Evolutionary conservation across 768 basidiomycete species (phyloP).

Genomic region (Mycena leptocephala): DNA sequence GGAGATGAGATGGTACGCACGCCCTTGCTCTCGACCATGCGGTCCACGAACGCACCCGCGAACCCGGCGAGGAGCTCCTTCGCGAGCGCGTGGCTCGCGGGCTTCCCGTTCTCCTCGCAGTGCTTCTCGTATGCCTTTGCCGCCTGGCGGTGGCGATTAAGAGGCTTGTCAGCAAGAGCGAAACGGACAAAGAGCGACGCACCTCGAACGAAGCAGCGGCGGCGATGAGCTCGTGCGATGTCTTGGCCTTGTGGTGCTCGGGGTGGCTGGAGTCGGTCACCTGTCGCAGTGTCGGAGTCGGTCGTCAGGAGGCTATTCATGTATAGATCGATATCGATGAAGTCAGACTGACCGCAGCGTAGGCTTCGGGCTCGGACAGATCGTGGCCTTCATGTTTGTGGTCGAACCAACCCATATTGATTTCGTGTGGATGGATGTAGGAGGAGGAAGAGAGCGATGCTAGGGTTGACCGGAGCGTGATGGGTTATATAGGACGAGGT

Average conservation of each 20-base stretch:
- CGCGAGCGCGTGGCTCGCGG: conserved; percentile 55
- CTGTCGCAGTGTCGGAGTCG: too few species aligned
- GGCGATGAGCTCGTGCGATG: conserved; percentile 79
- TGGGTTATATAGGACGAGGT: too few species aligned
- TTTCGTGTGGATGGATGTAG: neutral
- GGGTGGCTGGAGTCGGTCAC: neutral
- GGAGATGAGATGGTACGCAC: conserved; percentile 46
- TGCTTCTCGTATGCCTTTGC: conserved; percentile 71
- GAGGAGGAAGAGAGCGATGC: neutral
- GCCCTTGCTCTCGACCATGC: conserved; percentile 65
- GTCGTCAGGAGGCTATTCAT: neutral
- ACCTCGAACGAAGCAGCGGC: conserved; percentile 79
- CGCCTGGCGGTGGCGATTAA: too few species aligned
- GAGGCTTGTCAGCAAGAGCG: too few species aligned
- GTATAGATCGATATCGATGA: neutral
- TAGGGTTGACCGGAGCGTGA: too few species aligned
- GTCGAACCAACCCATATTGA: neutral
- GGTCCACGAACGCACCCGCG: conserved; percentile 59
- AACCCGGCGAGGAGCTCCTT: conserved; percentile 65
- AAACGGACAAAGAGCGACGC: neutral
- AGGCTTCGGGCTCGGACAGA: neutral
- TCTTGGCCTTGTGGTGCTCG: conserved; percentile 67
- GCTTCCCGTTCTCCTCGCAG: conserved; percentile 54
- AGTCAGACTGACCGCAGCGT: neutral
- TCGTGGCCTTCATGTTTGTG: too few species aligned